These are phyloP conservation scores for Solanum hybrid DNA, from an alignment of 305 asterid species.

Conservation along the genomic window DNA sequence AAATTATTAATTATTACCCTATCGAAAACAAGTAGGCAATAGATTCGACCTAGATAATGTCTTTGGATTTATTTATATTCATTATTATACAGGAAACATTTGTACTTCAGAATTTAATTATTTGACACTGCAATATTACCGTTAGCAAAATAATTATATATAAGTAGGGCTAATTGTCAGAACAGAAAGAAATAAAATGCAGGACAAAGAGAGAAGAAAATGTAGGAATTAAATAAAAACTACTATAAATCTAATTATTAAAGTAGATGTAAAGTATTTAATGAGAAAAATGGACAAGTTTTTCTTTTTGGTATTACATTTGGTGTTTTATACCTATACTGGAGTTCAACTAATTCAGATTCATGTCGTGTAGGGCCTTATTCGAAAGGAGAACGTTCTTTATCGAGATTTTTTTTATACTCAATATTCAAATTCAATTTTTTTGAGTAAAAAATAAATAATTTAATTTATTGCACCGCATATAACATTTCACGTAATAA, in stretches of 20 bases:
- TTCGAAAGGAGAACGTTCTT: rapidly evolving
- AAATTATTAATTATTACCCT: not conserved
- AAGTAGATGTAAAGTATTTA: not conserved
- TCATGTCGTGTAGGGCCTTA: rapidly evolving
- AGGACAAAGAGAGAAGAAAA: not conserved
- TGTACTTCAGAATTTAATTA: not conserved
- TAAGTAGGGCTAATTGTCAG: not conserved
- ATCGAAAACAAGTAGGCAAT: not conserved
- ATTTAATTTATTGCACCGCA: not conserved
- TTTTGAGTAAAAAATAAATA: not conserved
- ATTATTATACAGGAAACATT: not conserved
- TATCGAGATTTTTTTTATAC: rapidly evolving
- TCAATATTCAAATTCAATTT: rapidly evolving
- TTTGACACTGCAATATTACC: not conserved
- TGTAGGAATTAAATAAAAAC: not conserved
- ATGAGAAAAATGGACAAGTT: not conserved
- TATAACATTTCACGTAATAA: not conserved
- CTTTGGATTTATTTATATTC: not conserved
- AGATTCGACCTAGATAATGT: not conserved
- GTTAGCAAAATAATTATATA: not conserved
- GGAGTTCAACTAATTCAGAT: not conserved
- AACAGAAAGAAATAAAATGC: not conserved
- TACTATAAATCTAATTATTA: not conserved
- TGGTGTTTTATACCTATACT: rapidly evolving
- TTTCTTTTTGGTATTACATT: not conserved